A percentile compares a stretch with the other conserved stretches of the same genome.
Conservation (phyloP, 768 basidiomycete species). For the Mycena filopes region DNA sequence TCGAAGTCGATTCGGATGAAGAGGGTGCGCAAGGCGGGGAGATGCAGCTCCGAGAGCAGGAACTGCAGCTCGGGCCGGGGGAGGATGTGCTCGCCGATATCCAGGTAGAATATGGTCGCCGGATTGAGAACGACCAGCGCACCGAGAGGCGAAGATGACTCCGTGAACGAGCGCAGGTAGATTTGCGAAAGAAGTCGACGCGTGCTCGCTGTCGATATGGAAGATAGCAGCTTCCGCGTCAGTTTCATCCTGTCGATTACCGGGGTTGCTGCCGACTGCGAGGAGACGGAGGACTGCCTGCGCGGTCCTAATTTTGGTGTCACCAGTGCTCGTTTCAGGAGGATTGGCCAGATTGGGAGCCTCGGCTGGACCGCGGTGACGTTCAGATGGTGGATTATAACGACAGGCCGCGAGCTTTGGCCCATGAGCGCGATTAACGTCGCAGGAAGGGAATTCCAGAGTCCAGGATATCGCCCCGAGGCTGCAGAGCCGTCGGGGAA, state of each 20-base stretch:
- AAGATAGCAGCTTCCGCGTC: background rate
- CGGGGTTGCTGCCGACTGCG: no score
- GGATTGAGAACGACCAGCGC: slow-evolving; percentile 12
- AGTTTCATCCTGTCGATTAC: slow-evolving; percentile 10
- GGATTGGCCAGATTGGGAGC: slow-evolving; percentile 4
- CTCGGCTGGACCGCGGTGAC: background rate
- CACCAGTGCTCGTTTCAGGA: slow-evolving; percentile 11
- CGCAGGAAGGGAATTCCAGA: slow-evolving; percentile 10
- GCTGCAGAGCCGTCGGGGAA: background rate
- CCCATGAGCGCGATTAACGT: slow-evolving; percentile 9
- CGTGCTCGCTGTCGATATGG: background rate
- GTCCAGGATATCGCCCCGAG: background rate
- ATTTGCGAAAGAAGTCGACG: slow-evolving; percentile 1
- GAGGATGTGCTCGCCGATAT: background rate
- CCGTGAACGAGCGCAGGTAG: slow-evolving; percentile 13
- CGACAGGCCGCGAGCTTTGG: background rate
- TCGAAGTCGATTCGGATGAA: slow-evolving; percentile 13
- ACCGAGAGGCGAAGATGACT: slow-evolving; percentile 5
- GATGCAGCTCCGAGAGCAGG: slow-evolving; percentile 1
- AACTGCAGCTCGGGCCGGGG: slow-evolving; percentile 12
- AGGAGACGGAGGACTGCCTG: no score
- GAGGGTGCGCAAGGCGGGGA: slow-evolving; percentile 12
- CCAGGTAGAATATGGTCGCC: background rate
- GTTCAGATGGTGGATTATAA: slow-evolving; percentile 4
- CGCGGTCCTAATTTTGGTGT: background rate